Evolutionary conservation across 768 basidiomycete species (phyloP).

Genomic region (Cyathus striatus): DNA sequence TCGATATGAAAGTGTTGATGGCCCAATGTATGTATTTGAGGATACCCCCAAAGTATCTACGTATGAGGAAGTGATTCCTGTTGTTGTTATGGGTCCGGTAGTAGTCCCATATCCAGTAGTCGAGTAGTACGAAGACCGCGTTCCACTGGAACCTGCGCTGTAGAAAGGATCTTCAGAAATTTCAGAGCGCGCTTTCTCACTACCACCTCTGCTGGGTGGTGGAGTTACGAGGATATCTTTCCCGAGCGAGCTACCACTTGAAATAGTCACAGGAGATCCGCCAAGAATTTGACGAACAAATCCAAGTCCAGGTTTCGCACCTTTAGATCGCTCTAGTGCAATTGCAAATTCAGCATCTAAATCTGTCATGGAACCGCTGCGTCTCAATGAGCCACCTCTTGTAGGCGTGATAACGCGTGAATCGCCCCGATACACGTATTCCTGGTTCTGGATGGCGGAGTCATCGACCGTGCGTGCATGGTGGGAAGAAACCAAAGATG

Average conservation of each 20-base stretch:
- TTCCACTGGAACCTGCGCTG: slow-evolving; percentile 28
- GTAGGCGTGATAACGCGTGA: slow-evolving; percentile 68
- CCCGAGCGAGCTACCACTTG: slow-evolving; percentile 55
- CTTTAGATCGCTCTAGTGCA: slow-evolving; percentile 40
- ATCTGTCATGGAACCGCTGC: slow-evolving; percentile 76
- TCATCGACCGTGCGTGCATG: slow-evolving; percentile 73
- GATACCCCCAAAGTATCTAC: slow-evolving; percentile 26
- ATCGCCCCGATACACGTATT: slow-evolving; percentile 70
- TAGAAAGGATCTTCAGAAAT: slow-evolving; percentile 35
- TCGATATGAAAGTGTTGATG: slow-evolving; percentile 49
- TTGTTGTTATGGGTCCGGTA: slow-evolving; percentile 17
- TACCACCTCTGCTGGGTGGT: slow-evolving; percentile 30
- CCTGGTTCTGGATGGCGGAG: slow-evolving; percentile 57
- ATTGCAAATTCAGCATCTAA: slow-evolving; percentile 54
- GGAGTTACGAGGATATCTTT: slow-evolving; percentile 36
- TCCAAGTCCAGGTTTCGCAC: slow-evolving; percentile 29
- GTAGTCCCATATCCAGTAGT: slow-evolving; percentile 18
- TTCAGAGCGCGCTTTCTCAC: slow-evolving; percentile 25
- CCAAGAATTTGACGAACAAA: slow-evolving; percentile 34
- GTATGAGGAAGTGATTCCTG: slow-evolving; percentile 15
- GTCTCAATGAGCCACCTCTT: slow-evolving; percentile 30
- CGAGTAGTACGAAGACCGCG: slow-evolving; percentile 20
- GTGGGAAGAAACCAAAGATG: slow-evolving; percentile 51
- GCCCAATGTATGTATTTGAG: slow-evolving; percentile 35
- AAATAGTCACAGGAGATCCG: slow-evolving; percentile 67